These are phyloP conservation scores for Acanthamoeba triangularis DNA, from an alignment of 208 protist species.

Conservation along the genomic window DNA sequence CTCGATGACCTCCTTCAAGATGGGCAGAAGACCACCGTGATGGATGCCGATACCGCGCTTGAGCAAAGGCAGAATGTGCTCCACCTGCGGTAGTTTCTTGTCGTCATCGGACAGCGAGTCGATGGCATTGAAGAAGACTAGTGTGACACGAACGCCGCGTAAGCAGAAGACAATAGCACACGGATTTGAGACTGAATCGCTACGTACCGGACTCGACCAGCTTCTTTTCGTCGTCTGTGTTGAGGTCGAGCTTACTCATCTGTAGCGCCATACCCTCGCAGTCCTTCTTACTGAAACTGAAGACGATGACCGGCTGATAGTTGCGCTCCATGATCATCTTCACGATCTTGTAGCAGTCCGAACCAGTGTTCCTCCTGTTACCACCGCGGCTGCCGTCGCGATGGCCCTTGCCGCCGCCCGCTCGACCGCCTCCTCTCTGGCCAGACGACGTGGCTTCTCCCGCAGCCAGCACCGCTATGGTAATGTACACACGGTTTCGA, in stretches of 20 bases:
- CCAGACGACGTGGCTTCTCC: slow-evolving; percentile 73
- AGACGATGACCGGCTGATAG: slow-evolving; percentile 99
- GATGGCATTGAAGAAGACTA: slow-evolving; percentile 97
- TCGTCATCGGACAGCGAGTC: slow-evolving; percentile 93
- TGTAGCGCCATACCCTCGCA: slow-evolving; percentile 97
- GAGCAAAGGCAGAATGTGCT: slow-evolving; percentile 97
- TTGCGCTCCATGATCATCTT: slow-evolving; percentile 98
- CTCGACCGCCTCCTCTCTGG: slow-evolving; percentile 20
- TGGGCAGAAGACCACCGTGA: slow-evolving; percentile 99
- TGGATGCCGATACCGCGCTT: slow-evolving; percentile 99
- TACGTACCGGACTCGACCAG: slow-evolving; percentile 92
- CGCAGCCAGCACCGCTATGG: slow-evolving; percentile 73
- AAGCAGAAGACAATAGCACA: background rate
- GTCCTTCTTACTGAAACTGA: slow-evolving; percentile 99
- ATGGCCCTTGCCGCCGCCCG: slow-evolving; percentile 13
- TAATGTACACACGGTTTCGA: background rate
- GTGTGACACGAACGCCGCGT: too few species aligned
- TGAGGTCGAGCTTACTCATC: slow-evolving; percentile 97
- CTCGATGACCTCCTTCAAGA: slow-evolving; percentile 99
- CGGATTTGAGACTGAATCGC: background rate
- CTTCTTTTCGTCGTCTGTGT: slow-evolving; percentile 93
- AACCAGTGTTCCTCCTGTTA: background rate
- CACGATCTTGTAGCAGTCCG: slow-evolving; percentile 94
- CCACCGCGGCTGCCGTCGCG: background rate
- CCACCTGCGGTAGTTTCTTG: slow-evolving; percentile 74